phyloP scores from a whole-genome alignment of 768 basidiomycete species.

The Chiua virens region DNA sequence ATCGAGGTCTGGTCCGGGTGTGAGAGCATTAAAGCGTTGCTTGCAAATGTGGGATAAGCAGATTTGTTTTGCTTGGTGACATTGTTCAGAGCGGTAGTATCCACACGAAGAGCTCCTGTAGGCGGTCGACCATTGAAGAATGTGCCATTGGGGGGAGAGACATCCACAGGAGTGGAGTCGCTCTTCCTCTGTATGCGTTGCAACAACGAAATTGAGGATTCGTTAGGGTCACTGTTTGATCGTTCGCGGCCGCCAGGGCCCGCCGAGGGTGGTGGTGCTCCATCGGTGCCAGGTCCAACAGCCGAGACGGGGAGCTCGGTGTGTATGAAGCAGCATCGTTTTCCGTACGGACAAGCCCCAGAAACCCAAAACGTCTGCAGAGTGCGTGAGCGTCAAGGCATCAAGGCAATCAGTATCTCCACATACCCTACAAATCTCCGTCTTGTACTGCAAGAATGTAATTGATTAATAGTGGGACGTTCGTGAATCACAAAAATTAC shows the following conservation, averaged over 20 bases:
- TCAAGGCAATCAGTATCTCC: neutral
- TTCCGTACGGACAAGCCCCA: constrained; percentile 90
- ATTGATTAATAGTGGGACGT: constrained; percentile 15
- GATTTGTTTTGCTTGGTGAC: constrained; percentile 79
- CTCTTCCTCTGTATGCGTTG: constrained; percentile 73
- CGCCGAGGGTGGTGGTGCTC: constrained; percentile 50
- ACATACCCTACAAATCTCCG: constrained; percentile 87
- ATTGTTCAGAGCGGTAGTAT: constrained; percentile 64
- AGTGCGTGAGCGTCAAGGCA: constrained; percentile 7
- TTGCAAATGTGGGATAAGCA: constrained; percentile 65
- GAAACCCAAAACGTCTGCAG: constrained; percentile 89
- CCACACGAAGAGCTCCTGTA: constrained; percentile 69
- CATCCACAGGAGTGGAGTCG: constrained; percentile 59
- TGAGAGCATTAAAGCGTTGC: constrained; percentile 51
- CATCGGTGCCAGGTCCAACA: constrained; percentile 52
- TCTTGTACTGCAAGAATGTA: constrained; percentile 67
- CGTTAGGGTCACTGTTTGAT: constrained; percentile 78
- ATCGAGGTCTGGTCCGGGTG: constrained; percentile 55
- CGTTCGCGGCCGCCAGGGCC: constrained; percentile 64
- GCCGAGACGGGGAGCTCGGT: constrained; percentile 77
- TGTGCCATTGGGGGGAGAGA: constrained; percentile 38
- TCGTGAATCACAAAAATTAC: constrained; percentile 38
- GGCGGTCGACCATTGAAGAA: constrained; percentile 64
- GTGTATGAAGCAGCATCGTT: constrained; percentile 92
- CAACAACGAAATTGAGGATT: constrained; percentile 67